These are phyloP conservation scores for Diphasiastrum complanatum DNA, from an alignment of 83 land plant species.

Conservation along the genomic window DNA sequence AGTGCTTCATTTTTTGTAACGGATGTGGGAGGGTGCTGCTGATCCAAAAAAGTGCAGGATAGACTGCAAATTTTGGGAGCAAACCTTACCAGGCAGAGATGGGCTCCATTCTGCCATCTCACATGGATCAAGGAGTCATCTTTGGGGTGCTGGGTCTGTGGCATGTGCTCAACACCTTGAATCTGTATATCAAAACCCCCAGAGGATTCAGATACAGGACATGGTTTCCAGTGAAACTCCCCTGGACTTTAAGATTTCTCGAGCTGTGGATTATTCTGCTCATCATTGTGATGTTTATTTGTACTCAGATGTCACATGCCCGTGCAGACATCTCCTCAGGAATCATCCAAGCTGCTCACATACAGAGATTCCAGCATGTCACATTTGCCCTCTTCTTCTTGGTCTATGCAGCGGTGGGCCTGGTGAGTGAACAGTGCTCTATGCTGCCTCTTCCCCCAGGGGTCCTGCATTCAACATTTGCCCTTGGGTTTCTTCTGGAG, in stretches of 20 bases:
- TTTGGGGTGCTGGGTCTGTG: too few relatives aligned
- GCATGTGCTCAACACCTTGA: slow-evolving; percentile 10
- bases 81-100: too few relatives aligned
- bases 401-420: background rate
- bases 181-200: background rate
- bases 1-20: too few relatives aligned
- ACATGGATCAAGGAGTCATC: too few relatives aligned
- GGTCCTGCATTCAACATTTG: slow-evolving; percentile 15
- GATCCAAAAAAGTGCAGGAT: too few relatives aligned
- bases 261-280: slow-evolving; percentile 27
- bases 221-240: slow-evolving; percentile 18
- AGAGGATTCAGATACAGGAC: slow-evolving; percentile 10
- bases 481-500: slow-evolving; percentile 27
- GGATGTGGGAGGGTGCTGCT: too few relatives aligned
- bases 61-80: too few relatives aligned
- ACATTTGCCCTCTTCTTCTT: slow-evolving; percentile 25
- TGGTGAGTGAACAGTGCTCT: slow-evolving; percentile 7
- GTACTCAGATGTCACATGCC: slow-evolving; percentile 15
- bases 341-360: slow-evolving; percentile 11
- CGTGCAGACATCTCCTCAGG: slow-evolving; percentile 8
- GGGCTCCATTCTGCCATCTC: too few relatives aligned
- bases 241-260: background rate
- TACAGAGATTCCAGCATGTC: slow-evolving; percentile 21
- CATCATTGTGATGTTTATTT: slow-evolving; percentile 14
- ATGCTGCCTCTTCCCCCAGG: slow-evolving; percentile 19